Evolutionary conservation across 129 eudicot genomes (phyloP).

Genomic region (Arctium lappa): DNA sequence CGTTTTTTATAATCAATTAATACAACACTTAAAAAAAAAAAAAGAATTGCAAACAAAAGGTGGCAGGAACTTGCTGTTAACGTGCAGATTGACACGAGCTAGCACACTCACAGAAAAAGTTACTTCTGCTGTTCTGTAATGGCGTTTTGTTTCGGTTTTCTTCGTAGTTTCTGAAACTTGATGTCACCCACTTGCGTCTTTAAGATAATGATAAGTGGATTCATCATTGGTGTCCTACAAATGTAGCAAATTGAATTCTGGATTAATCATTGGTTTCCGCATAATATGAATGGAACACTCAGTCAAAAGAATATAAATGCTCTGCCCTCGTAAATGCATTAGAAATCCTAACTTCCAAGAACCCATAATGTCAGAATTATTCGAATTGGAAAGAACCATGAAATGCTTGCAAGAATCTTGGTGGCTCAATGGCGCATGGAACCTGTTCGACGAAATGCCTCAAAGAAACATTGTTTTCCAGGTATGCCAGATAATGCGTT

Average conservation of each 20-base stretch:
- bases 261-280: neutral
- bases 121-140: neutral
- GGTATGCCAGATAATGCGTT: neutral
- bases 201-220: neutral
- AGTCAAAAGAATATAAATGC: neutral
- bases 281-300: neutral
- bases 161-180: neutral
- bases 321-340: neutral
- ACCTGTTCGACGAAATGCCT: constrained; percentile 12
- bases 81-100: neutral
- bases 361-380: neutral
- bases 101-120: too few species aligned
- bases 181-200: neutral
- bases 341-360: neutral
- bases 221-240: neutral
- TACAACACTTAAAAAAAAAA: neutral
- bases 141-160: neutral
- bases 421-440: neutral
- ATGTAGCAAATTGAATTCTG: neutral
- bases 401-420: neutral
- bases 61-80: neutral
- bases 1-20: too few species aligned
- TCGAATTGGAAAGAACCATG: neutral
- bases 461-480: neutral
- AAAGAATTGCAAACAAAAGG: neutral